phyloP scores from a whole-genome alignment of 2,329 filamentous ascomycete genomes.

The Penicillium griseofulvum region DNA sequence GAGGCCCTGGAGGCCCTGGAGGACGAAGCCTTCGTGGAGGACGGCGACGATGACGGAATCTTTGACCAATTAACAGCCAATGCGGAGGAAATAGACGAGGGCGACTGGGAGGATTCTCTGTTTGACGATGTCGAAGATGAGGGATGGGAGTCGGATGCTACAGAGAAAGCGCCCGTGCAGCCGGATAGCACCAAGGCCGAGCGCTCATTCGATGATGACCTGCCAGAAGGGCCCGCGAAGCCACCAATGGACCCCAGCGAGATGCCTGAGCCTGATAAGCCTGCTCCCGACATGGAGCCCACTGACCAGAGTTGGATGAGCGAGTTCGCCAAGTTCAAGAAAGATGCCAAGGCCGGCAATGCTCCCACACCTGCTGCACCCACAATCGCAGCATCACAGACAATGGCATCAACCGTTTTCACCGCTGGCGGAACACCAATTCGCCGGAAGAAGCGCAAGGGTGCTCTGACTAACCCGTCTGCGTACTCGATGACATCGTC shows the following conservation, averaged over 20 bases:
- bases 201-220: conserved; percentile 38
- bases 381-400: conserved; percentile 40
- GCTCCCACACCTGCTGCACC: conserved; percentile 36
- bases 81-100: conserved; percentile 67
- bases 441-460: conserved; percentile 90
- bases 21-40: conserved; percentile 89
- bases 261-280: conserved; percentile 37
- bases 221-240: conserved; percentile 40
- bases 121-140: conserved; percentile 64
- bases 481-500: conserved; percentile 91
- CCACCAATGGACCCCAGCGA: conserved; percentile 29
- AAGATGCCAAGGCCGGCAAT: conserved; percentile 57
- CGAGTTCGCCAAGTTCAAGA: conserved; percentile 93
- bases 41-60: conserved; percentile 71
- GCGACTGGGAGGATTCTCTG: conserved; percentile 69
- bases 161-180: conserved; percentile 66
- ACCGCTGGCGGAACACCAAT: conserved; percentile 63
- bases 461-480: conserved; percentile 82
- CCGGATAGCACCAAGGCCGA: conserved; percentile 26
- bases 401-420: conserved; percentile 46
- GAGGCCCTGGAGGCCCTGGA: conserved; percentile 92
- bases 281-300: conserved; percentile 49
- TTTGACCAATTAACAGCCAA: conserved; percentile 72
- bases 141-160: conserved; percentile 94
- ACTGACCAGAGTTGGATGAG: conserved; percentile 83